Conservation (phyloP, 179 eudicot genomes). For the Carnegiea gigantea region DNA sequence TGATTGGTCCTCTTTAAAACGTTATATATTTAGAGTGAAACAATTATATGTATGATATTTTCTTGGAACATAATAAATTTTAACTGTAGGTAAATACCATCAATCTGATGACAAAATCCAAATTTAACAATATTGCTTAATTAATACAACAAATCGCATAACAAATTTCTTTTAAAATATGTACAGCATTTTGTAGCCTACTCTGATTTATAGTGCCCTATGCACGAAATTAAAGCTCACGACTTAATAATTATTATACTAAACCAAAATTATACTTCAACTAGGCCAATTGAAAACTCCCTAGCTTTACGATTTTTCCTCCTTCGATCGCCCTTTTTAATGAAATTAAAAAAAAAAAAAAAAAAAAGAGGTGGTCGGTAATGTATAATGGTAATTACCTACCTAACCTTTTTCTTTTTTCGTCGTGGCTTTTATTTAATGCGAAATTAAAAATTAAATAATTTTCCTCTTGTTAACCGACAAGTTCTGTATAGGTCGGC, state of each 20-base stretch:
- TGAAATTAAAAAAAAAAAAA: not conserved
- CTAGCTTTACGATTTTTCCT: not conserved
- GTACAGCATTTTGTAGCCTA: not conserved
- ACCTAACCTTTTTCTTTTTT: not conserved
- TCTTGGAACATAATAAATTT: no score
- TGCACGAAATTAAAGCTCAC: not conserved
- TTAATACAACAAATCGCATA: no score
- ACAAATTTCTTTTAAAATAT: no score
- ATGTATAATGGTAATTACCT: not conserved
- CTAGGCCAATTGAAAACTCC: not conserved
- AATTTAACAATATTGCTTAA: no score
- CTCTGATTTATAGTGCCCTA: not conserved
- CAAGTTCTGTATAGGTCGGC: not conserved
- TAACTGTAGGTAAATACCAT: no score
- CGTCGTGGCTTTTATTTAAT: not conserved
- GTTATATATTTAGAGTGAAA: no score
- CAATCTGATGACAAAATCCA: no score
- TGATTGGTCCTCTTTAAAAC: not conserved
- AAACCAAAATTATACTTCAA: not conserved
- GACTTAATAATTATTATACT: not conserved
- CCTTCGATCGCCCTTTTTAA: not conserved
- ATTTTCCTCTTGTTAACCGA: not conserved
- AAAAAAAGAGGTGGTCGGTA: not conserved
- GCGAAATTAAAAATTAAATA: not conserved
- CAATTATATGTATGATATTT: no score